Conservation (phyloP, 345 rosid species). For the Boechera retrofracta region DNA sequence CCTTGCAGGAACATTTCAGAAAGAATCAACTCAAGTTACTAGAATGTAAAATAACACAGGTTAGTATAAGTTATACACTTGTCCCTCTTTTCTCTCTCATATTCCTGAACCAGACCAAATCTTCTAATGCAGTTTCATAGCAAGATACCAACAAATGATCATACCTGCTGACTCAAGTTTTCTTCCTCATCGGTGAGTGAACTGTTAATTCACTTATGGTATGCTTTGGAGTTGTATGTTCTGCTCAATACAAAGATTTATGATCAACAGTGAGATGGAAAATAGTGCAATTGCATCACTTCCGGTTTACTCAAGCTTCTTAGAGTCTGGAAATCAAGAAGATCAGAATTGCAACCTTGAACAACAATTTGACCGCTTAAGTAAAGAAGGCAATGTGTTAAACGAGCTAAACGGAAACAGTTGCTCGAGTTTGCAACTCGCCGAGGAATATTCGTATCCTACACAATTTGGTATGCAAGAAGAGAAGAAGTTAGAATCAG, state of each 20-base stretch:
- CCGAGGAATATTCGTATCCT: constrained; percentile 49
- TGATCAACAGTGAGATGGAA: constrained; percentile 50
- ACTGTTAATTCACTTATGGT: neutral
- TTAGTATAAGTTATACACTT: constrained; percentile 28
- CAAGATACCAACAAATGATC: constrained; percentile 54
- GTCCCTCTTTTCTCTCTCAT: neutral
- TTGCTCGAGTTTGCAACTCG: constrained; percentile 51
- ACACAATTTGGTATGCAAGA: constrained; percentile 44
- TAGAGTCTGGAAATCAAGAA: constrained; percentile 48
- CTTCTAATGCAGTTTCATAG: constrained; percentile 51
- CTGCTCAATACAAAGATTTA: neutral
- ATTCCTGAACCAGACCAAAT: constrained; percentile 2
- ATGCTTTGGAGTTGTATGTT: neutral
- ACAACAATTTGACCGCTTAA: constrained; percentile 53
- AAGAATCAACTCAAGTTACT: constrained; percentile 55
- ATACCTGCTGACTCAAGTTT: constrained; percentile 54
- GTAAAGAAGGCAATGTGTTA: constrained; percentile 27
- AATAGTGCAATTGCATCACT: constrained; percentile 41
- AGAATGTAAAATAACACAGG: constrained; percentile 57
- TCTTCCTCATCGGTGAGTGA: constrained; percentile 50
- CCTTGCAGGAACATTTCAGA: constrained; percentile 57
- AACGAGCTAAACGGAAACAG: constrained; percentile 30
- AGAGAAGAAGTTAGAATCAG: constrained; percentile 47
- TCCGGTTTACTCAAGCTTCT: constrained; percentile 54
- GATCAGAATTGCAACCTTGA: constrained; percentile 51